Conservation (phyloP, 768 basidiomycete genomes). For the Tephrocybe sp. region DNA sequence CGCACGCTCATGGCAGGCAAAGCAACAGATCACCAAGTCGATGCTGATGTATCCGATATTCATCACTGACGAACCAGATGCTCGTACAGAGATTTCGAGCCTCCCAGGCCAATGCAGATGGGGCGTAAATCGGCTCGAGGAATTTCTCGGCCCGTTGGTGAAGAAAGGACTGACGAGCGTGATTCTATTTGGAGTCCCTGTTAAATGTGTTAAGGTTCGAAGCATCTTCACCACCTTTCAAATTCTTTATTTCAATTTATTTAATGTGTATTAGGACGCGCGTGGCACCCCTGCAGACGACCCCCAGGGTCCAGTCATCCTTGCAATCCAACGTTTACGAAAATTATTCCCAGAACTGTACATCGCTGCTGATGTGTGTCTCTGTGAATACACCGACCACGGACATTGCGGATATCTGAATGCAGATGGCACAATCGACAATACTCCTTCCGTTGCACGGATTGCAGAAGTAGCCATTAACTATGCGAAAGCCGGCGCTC, state of each 20-base stretch:
- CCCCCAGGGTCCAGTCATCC: slow-evolving; percentile 86
- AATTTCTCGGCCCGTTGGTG: slow-evolving; percentile 83
- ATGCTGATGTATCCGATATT: slow-evolving; percentile 99
- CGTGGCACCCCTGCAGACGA: slow-evolving; percentile 90
- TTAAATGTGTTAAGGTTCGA: slow-evolving; percentile 71
- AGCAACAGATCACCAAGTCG: slow-evolving; percentile 74
- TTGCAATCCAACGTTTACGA: slow-evolving; percentile 79
- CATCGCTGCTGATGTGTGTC: slow-evolving; percentile 93
- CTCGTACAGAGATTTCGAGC: slow-evolving; percentile 69
- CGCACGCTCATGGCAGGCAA: slow-evolving; percentile 83
- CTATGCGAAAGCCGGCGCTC: slow-evolving; percentile 94
- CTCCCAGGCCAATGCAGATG: slow-evolving; percentile 89
- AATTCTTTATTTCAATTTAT: background rate
- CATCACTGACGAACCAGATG: slow-evolving; percentile 91
- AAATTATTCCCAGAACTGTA: slow-evolving; percentile 79
- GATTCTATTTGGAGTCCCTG: slow-evolving; percentile 91
- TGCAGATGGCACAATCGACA: slow-evolving; percentile 73
- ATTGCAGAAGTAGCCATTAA: slow-evolving; percentile 90
- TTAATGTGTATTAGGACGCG: slow-evolving; percentile 54
- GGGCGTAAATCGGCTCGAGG: slow-evolving; percentile 93
- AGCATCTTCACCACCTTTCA: background rate
- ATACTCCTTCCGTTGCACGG: slow-evolving; percentile 75
- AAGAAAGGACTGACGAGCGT: slow-evolving; percentile 88
- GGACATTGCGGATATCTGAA: slow-evolving; percentile 91
- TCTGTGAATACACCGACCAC: slow-evolving; percentile 99